Base-by-base conservation (phyloP, 2,329 filamentous ascomycete genomes). In the Monilinia fructigena region DNA sequence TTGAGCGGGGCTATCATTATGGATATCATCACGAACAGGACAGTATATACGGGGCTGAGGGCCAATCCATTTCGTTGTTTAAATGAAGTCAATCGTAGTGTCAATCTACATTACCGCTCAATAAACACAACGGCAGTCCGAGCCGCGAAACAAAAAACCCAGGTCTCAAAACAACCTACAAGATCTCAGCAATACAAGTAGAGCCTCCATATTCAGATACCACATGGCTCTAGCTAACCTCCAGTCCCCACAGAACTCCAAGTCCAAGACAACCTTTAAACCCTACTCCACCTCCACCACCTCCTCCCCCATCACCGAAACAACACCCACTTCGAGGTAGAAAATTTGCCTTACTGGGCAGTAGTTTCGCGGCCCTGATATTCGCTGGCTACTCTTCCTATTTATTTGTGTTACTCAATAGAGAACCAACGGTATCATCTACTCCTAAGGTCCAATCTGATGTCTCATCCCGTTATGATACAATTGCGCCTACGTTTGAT, bases 401-500 rank as follows among this genome's bases (percentile, higher is more conserved):
- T 76, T 78, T 68, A 68, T 74, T 72, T 79, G 77, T 71, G 74
- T 72, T 54, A 74, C 78, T 76, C 53, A 65, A 66, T 3, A 68
- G 66, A 10, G 53, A 66, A 2, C 58, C 63, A 7, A 70, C 61
- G 70, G 68, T 69, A 4, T 73, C 74, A 14, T 42, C 54, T 54
- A 31, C 67, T 12, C 65, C 68, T 3, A 35, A 69, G 2, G 55
- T 64, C 0, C 75, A 76, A 63, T 53, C 65, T 23, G 75, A 76
- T 66, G 74, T 76, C 26, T 77, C 75, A 1, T 48, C 63, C 2
- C 70, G 72, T 16, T 77, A 77, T 68, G 68, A 76, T 55, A 69
- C 56, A 4, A 77, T 76, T 31, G 86, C 86, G 23, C 77, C 78
- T 38, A 80, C 82, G 52, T 89, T 89, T 74, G 86, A 89, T 76